These are phyloP conservation scores for Keqinozyma sinolaborantium DNA, from an alignment of 1,139 yeast genomes.

Conservation along the genomic window DNA sequence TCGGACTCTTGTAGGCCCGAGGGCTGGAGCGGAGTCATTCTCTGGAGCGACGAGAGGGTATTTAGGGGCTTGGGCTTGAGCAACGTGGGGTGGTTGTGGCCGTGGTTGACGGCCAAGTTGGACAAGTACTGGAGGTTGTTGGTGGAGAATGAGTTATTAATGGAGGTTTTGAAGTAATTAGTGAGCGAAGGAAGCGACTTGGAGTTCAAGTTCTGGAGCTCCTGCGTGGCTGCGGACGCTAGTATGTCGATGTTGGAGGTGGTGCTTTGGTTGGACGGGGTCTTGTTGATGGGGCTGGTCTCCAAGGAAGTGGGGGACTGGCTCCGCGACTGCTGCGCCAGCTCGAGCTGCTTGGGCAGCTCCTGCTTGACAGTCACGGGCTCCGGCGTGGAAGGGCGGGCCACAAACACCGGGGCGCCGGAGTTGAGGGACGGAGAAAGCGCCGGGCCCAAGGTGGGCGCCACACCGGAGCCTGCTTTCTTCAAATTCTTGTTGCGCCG, in stretches of 20 bases:
- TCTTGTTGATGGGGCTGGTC: slow-evolving; percentile 3
- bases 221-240: slow-evolving; percentile 82
- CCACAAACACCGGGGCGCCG: not conserved
- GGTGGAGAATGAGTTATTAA: slow-evolving; percentile 13
- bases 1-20: slow-evolving; percentile 42
- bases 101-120: slow-evolving; percentile 21
- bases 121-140: slow-evolving; percentile 26
- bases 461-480: slow-evolving; percentile 8
- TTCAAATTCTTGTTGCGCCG: slow-evolving; percentile 49
- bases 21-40: slow-evolving; percentile 49
- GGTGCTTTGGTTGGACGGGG: slow-evolving; percentile 6
- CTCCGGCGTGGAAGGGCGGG: not conserved
- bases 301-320: not conserved
- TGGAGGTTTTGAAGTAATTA: slow-evolving; percentile 42
- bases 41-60: slow-evolving; percentile 45
- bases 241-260: slow-evolving; percentile 70
- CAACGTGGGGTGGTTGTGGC: slow-evolving; percentile 9
- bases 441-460: slow-evolving; percentile 1
- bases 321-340: not conserved
- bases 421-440: not conserved
- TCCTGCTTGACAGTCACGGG: not conserved
- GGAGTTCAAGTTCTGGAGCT: slow-evolving; percentile 52
- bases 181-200: slow-evolving; percentile 65
- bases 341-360: not conserved
- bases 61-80: slow-evolving; percentile 25